phyloP scores from a whole-genome alignment of 805 yeast species.

The Wickerhamomyces xylosicus region DNA sequence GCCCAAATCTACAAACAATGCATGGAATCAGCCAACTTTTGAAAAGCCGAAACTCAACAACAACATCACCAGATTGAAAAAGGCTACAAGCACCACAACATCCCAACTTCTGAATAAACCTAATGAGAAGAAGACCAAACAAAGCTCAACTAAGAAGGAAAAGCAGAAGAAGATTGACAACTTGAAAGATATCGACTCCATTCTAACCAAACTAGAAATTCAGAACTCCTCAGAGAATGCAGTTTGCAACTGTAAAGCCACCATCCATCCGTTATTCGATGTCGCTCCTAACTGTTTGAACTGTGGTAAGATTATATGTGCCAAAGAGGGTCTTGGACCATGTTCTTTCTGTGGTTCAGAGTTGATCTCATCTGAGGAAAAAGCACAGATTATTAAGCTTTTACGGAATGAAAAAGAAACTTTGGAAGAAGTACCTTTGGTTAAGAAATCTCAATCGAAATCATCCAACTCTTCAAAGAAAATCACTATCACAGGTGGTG shows the following conservation, averaged over 20 bases:
- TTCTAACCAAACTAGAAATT: constrained; percentile 42
- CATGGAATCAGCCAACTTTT: constrained; percentile 10
- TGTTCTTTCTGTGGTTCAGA: constrained; percentile 76
- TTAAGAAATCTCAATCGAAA: not conserved
- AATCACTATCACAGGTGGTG: constrained; percentile 45
- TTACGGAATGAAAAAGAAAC: constrained; percentile 43
- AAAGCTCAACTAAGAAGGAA: constrained; percentile 25
- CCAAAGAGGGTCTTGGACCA: constrained; percentile 82
- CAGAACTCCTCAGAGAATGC: constrained; percentile 17
- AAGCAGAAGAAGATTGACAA: constrained; percentile 38
- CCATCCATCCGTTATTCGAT: constrained; percentile 79
- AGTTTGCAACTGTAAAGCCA: constrained; percentile 76
- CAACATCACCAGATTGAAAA: constrained; percentile 7
- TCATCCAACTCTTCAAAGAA: constrained; percentile 30
- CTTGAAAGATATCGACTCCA: constrained; percentile 56
- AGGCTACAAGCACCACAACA: constrained; percentile 27
- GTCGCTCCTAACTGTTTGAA: constrained; percentile 88
- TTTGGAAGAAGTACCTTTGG: constrained; percentile 8
- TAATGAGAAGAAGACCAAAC: constrained; percentile 16
- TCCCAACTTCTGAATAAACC: constrained; percentile 39
- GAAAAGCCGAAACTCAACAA: constrained; percentile 1
- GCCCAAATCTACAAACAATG: constrained; percentile 1
- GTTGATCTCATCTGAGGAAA: constrained; percentile 54
- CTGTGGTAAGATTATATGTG: constrained; percentile 92
- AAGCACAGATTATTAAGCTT: constrained; percentile 40